A percentile compares a stretch with the other conserved stretches of the same genome.
These are phyloP conservation scores for Beauveria brongniartii DNA, from an alignment of 2,329 filamentous ascomycete genomes.

Conservation along the genomic window DNA sequence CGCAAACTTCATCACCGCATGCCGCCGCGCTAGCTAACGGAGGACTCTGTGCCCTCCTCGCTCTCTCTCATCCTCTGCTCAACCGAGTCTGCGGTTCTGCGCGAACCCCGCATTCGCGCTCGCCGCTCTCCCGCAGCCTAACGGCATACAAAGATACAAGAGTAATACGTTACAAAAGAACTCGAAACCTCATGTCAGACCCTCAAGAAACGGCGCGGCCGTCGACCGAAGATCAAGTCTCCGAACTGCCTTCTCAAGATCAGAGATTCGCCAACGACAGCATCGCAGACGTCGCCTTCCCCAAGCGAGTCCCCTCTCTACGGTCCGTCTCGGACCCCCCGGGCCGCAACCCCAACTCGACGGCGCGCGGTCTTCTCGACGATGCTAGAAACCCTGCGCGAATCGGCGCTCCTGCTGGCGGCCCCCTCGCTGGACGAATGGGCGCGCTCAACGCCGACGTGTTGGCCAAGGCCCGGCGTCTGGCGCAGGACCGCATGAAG, in stretches of 20 bases:
- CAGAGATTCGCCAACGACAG: neutral
- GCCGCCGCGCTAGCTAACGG: slow-evolving; percentile 8
- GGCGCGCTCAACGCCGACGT: slow-evolving; percentile 31
- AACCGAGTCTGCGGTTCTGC: neutral
- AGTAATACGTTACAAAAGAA: neutral
- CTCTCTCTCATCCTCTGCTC: slow-evolving; percentile 1
- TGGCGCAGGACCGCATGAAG: slow-evolving; percentile 38
- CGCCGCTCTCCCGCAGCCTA: neutral
- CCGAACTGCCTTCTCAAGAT: neutral
- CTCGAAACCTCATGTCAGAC: neutral
- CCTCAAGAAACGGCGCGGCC: neutral
- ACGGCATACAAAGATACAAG: neutral
- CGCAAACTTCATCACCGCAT: slow-evolving; percentile 1
- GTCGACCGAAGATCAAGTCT: neutral
- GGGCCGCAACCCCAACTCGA: slow-evolving; percentile 75
- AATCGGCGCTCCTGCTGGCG: slow-evolving; percentile 20
- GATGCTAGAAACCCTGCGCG: slow-evolving; percentile 44
- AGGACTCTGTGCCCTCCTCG: slow-evolving; percentile 5
- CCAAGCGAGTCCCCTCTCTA: slow-evolving; percentile 48
- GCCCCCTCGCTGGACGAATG: slow-evolving; percentile 24
- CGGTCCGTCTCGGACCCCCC: slow-evolving; percentile 53
- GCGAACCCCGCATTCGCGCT: neutral
- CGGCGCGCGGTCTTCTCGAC: slow-evolving; percentile 68
- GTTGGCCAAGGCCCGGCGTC: slow-evolving; percentile 39
- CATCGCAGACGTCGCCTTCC: slow-evolving; percentile 19